A percentile compares a stretch with the other conserved stretches of the same genome.
phyloP scores from a whole-genome alignment of 2,329 filamentous ascomycete genomes.

The Emmonsia crescens region DNA sequence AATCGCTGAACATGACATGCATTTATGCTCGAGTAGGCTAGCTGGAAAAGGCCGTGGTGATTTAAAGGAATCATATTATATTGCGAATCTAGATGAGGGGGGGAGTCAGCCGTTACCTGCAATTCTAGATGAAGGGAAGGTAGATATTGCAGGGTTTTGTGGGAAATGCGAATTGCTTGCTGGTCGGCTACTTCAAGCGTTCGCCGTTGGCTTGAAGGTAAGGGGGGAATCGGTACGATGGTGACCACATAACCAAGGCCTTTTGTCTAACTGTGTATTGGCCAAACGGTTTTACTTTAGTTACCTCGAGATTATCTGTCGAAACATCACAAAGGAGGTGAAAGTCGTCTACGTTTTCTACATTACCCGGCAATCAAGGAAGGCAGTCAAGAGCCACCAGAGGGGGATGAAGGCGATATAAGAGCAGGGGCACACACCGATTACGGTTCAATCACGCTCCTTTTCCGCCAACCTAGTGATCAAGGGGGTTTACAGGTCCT shows the following conservation, averaged over 20 bases:
- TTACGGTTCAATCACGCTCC: constrained; percentile 56
- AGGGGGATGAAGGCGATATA: constrained; percentile 42
- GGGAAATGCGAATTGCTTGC: background rate
- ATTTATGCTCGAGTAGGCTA: background rate
- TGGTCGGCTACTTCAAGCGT: background rate
- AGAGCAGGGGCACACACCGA: constrained; percentile 87
- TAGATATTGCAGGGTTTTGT: background rate
- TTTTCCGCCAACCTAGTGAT: constrained; percentile 66
- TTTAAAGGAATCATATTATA: background rate
- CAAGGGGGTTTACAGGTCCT: constrained; percentile 80
- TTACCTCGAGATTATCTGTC: background rate
- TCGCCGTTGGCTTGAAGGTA: background rate
- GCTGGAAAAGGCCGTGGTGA: background rate
- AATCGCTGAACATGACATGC: background rate
- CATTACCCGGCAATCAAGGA: background rate
- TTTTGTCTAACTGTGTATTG: background rate
- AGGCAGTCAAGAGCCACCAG: background rate
- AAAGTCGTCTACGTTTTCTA: background rate
- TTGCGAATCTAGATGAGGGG: background rate
- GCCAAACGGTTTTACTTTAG: background rate
- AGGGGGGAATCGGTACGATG: background rate
- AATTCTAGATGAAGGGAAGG: background rate
- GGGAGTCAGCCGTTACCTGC: background rate
- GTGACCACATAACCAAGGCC: background rate
- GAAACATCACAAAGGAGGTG: background rate